Percentiles rank a stretch among this genome's conserved stretches.
Conservation (phyloP, 2,329 filamentous ascomycete species). For the Pyrenochaeta sp. region DNA sequence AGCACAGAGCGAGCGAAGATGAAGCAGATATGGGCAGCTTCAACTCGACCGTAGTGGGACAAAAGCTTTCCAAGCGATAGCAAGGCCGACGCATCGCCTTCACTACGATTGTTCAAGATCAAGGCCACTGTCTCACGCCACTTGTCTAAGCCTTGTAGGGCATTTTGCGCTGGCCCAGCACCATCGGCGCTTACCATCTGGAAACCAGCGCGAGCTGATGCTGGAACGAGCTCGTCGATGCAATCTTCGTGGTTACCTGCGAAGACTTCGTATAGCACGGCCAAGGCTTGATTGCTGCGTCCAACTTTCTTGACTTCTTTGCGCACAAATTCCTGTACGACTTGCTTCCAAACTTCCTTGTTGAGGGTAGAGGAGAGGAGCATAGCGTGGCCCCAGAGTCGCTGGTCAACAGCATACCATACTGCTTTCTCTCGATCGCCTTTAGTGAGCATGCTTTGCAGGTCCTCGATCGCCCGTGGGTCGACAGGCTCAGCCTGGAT, state of each 20-base stretch:
- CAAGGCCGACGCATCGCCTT: constrained; percentile 79
- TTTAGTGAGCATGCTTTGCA: constrained; percentile 76
- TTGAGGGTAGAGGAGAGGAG: constrained; percentile 84
- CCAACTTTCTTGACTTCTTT: constrained; percentile 88
- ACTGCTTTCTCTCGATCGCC: constrained; percentile 91
- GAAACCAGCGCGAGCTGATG: constrained; percentile 88
- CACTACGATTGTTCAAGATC: constrained; percentile 86
- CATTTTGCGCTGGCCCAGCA: constrained; percentile 71
- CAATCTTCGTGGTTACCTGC: constrained; percentile 95
- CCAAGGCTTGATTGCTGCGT: constrained; percentile 84
- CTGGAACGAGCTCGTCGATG: constrained; percentile 92
- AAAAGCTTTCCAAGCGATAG: constrained; percentile 83
- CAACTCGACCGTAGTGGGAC: constrained; percentile 82
- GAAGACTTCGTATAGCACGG: constrained; percentile 90
- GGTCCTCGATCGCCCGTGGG: constrained; percentile 71
- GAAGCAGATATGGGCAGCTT: constrained; percentile 94
- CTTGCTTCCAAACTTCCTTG: constrained; percentile 81
- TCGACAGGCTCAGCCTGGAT: constrained; percentile 71
- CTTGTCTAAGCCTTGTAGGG: constrained; percentile 84
- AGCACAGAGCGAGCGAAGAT: constrained; percentile 79
- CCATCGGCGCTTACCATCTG: constrained; percentile 81
- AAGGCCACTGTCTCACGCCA: constrained; percentile 92
- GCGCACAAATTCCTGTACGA: constrained; percentile 92
- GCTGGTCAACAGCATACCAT: constrained; percentile 91
- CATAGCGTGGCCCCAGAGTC: constrained; percentile 96